Base-by-base conservation (phyloP, 2,329 filamentous ascomycete species). In the Aschersonia sp. region DNA sequence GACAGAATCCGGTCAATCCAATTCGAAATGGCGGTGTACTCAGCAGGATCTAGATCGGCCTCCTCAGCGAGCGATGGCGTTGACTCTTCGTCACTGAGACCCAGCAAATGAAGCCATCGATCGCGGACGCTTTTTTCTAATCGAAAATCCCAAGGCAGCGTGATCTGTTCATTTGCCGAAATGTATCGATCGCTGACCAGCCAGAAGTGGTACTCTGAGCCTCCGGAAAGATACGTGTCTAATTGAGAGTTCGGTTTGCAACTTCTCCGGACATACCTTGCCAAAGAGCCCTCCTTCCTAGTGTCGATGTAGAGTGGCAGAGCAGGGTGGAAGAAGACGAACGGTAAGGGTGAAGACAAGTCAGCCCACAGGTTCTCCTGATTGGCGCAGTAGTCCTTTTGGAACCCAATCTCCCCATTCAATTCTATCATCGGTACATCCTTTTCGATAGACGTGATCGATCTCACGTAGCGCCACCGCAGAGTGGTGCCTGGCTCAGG, bases 241-340 rank as follows among this genome's bases (percentile, higher is more conserved):
- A 97, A 71, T 32, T 77, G 75, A n/a, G 92, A 79, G 58, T 97
- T 98, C 1, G 92, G 87, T 51, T 78, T 80, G 67, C 92, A 98
- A 57, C 92, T 97, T 54, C 90, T 79, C 48, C 92, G 80, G n/a
- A 94, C 81, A 60, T 92, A 95, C 43, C 92, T 84, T 49, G 92
- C 81, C 37, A 80, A 70, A 5, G 87, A 95, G 29, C 90, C 92
- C 67, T 94, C 87, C 60, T 78, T 79, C 50, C 92, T 77, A 8
- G 89, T 92, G 63, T 95, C 92, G 58, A 98, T 92, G 66, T 89
- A 95, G 10, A 98, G 76, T 0, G 90, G 90, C 7, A 97, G 77
- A 49, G 82, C 75, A 1, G 88, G 87, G 58, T 94, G 89, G 64
- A 97, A 90, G 60, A 89, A 87, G 30, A 90, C 84, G 56, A 88